A percentile compares a stretch with the other conserved stretches of the same genome.
phyloP scores from a whole-genome alignment of 1,284 basidiomycete genomes.

The Blastosporella zonata region DNA sequence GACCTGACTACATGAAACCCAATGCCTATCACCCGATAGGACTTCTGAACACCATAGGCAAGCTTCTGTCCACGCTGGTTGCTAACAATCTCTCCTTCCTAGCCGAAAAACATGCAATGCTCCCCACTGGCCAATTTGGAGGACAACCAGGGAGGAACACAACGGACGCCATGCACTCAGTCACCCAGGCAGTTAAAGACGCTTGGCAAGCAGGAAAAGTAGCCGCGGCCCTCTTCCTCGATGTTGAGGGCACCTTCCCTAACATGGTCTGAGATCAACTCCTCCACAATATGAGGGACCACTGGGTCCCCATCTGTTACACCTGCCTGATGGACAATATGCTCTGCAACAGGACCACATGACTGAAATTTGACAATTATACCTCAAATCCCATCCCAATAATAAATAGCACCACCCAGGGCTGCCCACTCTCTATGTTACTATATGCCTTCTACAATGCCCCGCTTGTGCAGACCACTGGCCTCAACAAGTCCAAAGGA shows the following conservation, averaged over 20 bases:
- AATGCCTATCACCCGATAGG: conserved; percentile 28
- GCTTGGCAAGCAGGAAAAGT: conserved; percentile 33
- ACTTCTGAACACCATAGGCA: conserved; percentile 24
- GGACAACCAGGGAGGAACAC: conserved; percentile 18
- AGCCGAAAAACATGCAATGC: conserved; percentile 18
- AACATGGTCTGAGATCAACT: conserved; percentile 24
- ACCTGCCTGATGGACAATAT: not conserved
- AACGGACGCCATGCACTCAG: conserved; percentile 18
- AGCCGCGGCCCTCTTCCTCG: conserved; percentile 32
- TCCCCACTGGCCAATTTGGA: conserved; percentile 24
- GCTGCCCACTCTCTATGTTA: conserved; percentile 3
- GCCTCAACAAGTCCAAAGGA: not conserved
- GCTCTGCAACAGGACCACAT: not conserved
- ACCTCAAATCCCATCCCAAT: not conserved
- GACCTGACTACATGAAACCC: conserved; percentile 21
- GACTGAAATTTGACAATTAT: conserved; percentile 1
- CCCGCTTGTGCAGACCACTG: not conserved
- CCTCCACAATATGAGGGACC: conserved; percentile 7
- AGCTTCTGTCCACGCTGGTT: conserved; percentile 24
- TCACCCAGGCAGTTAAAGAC: conserved; percentile 17
- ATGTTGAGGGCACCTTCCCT: conserved; percentile 40
- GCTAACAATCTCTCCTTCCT: conserved; percentile 22
- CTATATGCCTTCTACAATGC: too few species aligned
- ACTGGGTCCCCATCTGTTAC: not conserved
- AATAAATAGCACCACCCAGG: conserved; percentile 2